Evolutionary conservation across 2,329 filamentous ascomycete genomes (phyloP).

Genomic region (Sporothrix curviconia): DNA sequence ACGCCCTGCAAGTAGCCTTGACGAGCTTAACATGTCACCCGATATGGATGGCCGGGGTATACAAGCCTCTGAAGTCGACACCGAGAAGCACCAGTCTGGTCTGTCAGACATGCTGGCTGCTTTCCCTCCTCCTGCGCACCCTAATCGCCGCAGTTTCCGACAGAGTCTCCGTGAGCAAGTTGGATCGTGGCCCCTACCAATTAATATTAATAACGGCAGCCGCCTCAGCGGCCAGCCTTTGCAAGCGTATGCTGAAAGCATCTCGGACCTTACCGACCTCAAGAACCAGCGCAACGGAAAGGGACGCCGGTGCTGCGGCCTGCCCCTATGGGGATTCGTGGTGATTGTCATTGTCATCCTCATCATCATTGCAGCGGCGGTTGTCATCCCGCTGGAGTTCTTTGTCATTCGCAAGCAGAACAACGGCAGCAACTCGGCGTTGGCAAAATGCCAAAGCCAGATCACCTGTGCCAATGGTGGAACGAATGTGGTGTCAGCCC

Average conservation of each 20-base stretch:
- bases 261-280: slow-evolving; percentile 8
- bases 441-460: slow-evolving; percentile 51
- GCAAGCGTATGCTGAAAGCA: slow-evolving; percentile 13
- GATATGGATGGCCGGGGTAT: slow-evolving; percentile 24
- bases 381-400: slow-evolving; percentile 68
- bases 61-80: slow-evolving; percentile 22
- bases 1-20: slow-evolving; percentile 53
- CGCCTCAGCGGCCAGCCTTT: slow-evolving; percentile 15
- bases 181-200: slow-evolving; percentile 45
- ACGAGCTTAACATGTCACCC: slow-evolving; percentile 46
- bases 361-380: slow-evolving; percentile 68
- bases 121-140: slow-evolving; percentile 56
- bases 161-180: slow-evolving; percentile 44
- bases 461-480: slow-evolving; percentile 74
- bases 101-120: slow-evolving; percentile 60
- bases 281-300: slow-evolving; percentile 30
- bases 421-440: slow-evolving; percentile 27
- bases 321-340: slow-evolving; percentile 74
- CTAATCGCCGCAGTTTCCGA: slow-evolving; percentile 33
- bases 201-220: slow-evolving; percentile 23
- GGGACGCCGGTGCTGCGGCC: slow-evolving; percentile 67
- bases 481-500: slow-evolving; percentile 57
- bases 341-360: slow-evolving; percentile 58
- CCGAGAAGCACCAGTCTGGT: slow-evolving; percentile 44
- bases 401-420: slow-evolving; percentile 51